Evolutionary conservation across 2,329 filamentous ascomycete species (phyloP).

Genomic region (Colletotrichum karsti): DNA sequence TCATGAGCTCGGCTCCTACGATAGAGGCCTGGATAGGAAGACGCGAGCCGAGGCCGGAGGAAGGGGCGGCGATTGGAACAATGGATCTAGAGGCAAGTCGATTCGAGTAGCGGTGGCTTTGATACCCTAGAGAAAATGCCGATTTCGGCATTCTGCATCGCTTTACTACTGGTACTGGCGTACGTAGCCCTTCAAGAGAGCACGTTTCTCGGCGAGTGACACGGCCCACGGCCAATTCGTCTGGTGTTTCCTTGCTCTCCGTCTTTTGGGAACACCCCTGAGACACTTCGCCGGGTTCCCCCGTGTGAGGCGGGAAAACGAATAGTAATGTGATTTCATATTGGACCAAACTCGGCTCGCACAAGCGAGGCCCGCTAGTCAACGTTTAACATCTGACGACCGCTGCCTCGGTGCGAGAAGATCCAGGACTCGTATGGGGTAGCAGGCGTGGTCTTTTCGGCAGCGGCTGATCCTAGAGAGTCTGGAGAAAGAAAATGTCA

Average conservation of each 20-base stretch:
- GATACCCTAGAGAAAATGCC: slow-evolving; percentile 1
- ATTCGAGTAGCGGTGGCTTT: neutral
- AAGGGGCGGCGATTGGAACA: neutral
- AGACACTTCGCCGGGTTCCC: neutral
- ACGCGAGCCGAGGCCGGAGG: neutral
- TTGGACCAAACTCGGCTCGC: neutral
- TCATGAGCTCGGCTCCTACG: too few species aligned
- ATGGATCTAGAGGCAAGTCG: neutral
- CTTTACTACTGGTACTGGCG: neutral
- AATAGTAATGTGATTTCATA: neutral
- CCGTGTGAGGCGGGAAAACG: neutral
- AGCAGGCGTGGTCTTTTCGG: neutral
- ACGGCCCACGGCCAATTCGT: neutral
- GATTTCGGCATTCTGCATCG: neutral
- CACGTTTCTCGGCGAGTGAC: neutral
- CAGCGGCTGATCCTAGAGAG: neutral
- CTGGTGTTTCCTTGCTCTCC: neutral
- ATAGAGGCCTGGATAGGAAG: neutral
- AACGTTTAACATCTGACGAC: neutral
- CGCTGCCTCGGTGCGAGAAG: neutral
- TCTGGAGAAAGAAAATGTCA: too few species aligned
- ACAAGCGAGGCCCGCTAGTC: neutral
- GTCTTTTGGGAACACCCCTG: neutral
- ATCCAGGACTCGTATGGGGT: neutral
- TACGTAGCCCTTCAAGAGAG: neutral